phyloP scores from a whole-genome alignment of 2,329 filamentous ascomycete genomes.

The Colletotrichum salicis region DNA sequence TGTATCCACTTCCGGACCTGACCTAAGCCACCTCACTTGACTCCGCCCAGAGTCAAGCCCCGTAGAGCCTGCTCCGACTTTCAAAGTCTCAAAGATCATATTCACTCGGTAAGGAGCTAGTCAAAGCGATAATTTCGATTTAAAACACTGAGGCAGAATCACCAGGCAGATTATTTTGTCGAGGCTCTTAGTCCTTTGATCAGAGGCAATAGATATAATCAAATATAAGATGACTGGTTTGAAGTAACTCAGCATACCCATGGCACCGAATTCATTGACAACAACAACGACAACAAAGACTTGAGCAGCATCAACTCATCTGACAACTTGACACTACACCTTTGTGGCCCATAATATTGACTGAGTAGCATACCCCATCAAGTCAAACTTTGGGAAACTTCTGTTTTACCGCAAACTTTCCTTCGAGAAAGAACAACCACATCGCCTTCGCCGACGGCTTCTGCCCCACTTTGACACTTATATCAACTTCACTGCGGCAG shows the following conservation, averaged over 20 bases:
- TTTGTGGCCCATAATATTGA: neutral
- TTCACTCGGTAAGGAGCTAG: neutral
- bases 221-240: neutral
- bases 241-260: neutral
- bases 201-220: neutral
- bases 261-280: neutral
- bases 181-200: neutral
- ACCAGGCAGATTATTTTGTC: neutral
- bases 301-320: neutral
- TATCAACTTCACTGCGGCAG: conserved; percentile 6
- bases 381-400: neutral
- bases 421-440: neutral
- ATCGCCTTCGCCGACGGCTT: neutral
- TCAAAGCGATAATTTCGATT: neutral
- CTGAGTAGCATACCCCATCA: neutral
- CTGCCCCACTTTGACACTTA: conserved; percentile 2
- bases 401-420: conserved; percentile 1
- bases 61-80: too few relatives aligned
- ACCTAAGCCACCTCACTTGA: too few relatives aligned
- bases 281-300: neutral
- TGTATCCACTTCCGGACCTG: too few relatives aligned
- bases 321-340: neutral
- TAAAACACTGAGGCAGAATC: neutral
- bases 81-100: neutral
- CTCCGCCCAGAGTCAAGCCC: too few relatives aligned